Evolutionary conservation across 352 stramenopile species (phyloP).

Genomic region (Phytophthora cactorum): DNA sequence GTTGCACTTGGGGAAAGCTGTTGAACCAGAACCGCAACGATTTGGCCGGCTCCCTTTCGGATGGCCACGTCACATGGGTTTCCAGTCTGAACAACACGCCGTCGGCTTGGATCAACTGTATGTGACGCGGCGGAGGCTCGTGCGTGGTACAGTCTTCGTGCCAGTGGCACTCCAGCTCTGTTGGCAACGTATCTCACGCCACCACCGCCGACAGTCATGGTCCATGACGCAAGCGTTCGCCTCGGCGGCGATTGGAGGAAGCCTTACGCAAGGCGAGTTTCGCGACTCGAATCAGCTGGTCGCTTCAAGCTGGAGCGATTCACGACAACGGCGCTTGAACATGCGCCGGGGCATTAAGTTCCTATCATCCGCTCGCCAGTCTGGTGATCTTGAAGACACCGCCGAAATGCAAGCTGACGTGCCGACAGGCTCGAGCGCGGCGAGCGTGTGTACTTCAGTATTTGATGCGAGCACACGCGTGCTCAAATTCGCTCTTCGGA

Average conservation of each 20-base stretch:
- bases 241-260: conserved; percentile 19
- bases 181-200: neutral
- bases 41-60: conserved; percentile 29
- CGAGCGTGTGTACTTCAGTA: neutral
- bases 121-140: conserved; percentile 27
- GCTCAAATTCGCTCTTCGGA: no score
- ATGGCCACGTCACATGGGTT: conserved; percentile 30
- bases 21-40: conserved; percentile 34
- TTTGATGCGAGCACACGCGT: neutral
- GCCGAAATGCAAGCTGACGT: conserved; percentile 25
- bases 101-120: conserved; percentile 1
- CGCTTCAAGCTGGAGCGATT: conserved; percentile 7
- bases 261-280: neutral
- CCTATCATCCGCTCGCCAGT: conserved; percentile 5
- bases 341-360: conserved; percentile 21
- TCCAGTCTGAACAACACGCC: conserved; percentile 30
- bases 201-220: neutral
- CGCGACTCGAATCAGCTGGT: conserved; percentile 11
- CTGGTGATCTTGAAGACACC: conserved; percentile 22
- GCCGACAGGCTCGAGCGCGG: conserved; percentile 8
- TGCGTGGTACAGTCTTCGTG: neutral
- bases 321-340: conserved; percentile 10
- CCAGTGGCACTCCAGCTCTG: neutral
- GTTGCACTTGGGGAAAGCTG: conserved; percentile 26
- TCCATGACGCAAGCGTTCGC: conserved; percentile 6